Percentiles rank a stretch among this genome's conserved stretches.
Conservation (phyloP, 1,284 basidiomycete genomes). For the Sporisorium graminicola region DNA sequence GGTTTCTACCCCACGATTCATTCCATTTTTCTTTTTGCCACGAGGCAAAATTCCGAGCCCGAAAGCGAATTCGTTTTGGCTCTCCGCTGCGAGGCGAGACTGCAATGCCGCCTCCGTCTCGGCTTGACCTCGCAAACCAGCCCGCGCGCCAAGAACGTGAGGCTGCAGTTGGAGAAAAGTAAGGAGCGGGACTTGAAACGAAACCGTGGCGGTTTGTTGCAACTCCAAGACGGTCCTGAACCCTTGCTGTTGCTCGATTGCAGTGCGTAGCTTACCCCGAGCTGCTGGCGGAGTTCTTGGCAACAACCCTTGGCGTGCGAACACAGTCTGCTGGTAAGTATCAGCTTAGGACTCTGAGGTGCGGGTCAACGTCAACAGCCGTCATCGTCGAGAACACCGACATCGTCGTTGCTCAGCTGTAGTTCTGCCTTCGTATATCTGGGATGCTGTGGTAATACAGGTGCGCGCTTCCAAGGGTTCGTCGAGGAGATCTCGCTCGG, state of each 20-base stretch:
- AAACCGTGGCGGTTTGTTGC: neutral
- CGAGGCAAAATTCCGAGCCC: slow-evolving; percentile 12
- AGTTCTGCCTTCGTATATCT: too few relatives aligned
- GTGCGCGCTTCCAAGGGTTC: neutral
- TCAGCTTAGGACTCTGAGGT: neutral
- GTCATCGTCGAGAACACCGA: neutral
- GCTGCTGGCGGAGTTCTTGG: slow-evolving; percentile 8
- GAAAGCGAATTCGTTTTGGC: neutral
- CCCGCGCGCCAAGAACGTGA: slow-evolving; percentile 10
- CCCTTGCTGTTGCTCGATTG: neutral
- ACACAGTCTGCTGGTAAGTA: too few relatives aligned
- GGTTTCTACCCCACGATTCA: neutral
- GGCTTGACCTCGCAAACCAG: neutral
- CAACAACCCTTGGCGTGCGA: neutral
- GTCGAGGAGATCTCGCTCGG: neutral
- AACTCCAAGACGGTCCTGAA: neutral
- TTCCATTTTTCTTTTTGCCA: slow-evolving; percentile 1
- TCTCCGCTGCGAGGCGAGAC: neutral
- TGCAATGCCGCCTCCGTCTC: neutral
- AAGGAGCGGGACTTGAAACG: neutral
- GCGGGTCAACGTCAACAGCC: neutral
- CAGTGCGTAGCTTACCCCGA: neutral
- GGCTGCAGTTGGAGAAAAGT: neutral
- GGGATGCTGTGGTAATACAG: neutral
- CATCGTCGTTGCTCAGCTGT: neutral